Base-by-base conservation (phyloP, 352 stramenopile genomes). In the Globisporangium canariense region DNA sequence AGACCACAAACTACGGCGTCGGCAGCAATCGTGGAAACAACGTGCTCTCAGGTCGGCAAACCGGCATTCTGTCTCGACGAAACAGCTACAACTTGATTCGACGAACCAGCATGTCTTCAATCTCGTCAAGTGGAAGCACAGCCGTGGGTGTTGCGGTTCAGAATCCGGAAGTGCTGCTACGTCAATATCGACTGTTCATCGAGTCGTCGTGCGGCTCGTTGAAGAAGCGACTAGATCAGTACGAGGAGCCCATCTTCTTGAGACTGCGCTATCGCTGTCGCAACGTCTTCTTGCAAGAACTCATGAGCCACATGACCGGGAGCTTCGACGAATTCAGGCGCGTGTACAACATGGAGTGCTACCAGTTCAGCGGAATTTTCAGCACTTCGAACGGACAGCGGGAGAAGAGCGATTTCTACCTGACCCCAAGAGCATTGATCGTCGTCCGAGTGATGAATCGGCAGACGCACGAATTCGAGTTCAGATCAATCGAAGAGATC, bases 321-420 rank as follows among this genome's bases (percentile, higher is more conserved):
- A 90, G 76, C 58, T 88, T 94, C 61, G 83, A 94, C 2, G 83
- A 92, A 36, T 88, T 91, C 40, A 88, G 90, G 66, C 78, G 81
- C 4, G 72, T 85, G 0, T 94, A 89, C 46, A 74, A 60, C 28
- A 78, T 92, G 28, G 78, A 91, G 22, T 90, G 79, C 58, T 78
- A 73, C 52, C 81, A 91, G 53, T 94, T 91, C 57, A 90, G 69
- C 56, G 85, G 85, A 0, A 92, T 90, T 34, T 71, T 94, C 5
- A 82, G 85, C 30, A 88, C 83, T 11, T 66, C 70, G 34, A 82
- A 83, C 61, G 83, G 83, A 0, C 85, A 94, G 47, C 75, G 81
- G 45, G 85, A 94, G 58, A 92, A 91, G 51, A 84, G 81, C 16
- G 81, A 86, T 2, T 66, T 91, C 50, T 90, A 79, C 65, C 54